Evolutionary conservation across 108 stramenopile species (phyloP).

Genomic region (Licmophora abbreviata): DNA sequence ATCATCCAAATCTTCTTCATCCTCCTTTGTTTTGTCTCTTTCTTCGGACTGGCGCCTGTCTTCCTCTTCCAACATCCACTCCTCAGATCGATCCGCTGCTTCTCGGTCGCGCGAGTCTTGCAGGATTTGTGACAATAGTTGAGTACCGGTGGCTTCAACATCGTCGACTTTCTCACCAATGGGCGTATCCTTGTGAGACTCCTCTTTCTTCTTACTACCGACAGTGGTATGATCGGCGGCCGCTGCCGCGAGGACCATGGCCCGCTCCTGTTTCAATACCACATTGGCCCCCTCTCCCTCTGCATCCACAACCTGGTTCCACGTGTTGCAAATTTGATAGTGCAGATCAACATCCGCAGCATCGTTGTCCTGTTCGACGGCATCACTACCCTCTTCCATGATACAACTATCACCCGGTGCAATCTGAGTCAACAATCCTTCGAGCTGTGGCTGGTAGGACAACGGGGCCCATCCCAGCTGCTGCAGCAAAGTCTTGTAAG

Average conservation of each 20-base stretch:
- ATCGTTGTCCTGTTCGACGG: conserved; percentile 9
- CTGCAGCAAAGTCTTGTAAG: conserved; percentile 39
- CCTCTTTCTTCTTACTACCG: too few species aligned
- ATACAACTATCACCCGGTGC: conserved; percentile 11
- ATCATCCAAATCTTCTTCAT: neutral
- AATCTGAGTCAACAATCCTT: conserved; percentile 63
- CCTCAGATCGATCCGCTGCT: conserved; percentile 10
- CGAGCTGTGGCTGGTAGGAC: conserved; percentile 20
- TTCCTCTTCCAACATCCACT: conserved; percentile 3
- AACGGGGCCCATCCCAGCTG: conserved; percentile 52
- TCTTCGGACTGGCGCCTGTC: neutral
- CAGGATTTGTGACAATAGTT: neutral
- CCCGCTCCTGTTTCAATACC: neutral
- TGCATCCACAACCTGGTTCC: neutral
- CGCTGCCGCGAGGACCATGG: neutral
- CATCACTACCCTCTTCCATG: conserved; percentile 15
- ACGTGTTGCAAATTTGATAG: conserved; percentile 4
- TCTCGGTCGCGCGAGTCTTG: conserved; percentile 3
- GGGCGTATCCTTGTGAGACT: neutral
- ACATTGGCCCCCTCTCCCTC: neutral
- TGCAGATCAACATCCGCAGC: conserved; percentile 2
- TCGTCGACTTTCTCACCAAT: neutral
- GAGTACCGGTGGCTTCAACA: neutral
- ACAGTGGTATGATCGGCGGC: neutral
- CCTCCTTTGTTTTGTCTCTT: neutral